Evolutionary conservation across 2,329 filamentous ascomycete genomes (phyloP), one percentile per base, ranked within the genome.

Genomic region (Dactylellina haptotyla): DNA sequence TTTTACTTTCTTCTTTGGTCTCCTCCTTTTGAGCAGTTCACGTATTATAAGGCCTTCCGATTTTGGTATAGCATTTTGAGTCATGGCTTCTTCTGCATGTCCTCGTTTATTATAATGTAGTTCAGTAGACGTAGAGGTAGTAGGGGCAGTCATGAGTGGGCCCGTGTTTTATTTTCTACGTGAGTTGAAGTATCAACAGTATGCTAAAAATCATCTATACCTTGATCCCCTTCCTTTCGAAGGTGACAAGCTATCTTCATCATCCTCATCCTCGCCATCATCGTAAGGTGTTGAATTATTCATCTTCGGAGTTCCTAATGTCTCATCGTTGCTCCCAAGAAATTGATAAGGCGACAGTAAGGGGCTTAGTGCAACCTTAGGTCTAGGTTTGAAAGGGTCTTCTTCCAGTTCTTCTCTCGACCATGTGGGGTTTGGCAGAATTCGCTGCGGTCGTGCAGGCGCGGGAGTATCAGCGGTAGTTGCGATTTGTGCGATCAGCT

Each of bases 371-470:
- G 77, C 77, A 43, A 78, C 75, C 39, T 77, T 78, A 4, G 77
- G 77, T 30, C 77, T 66, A 53, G 75, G 75, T 59, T 76, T 78
- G 48, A 78, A 78, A n/a, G 77, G 69, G 34, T 78, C 77, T 66
- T 78, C 77, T 30, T 78, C 77, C 2, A 77, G 70, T n/a, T 73
- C 69, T 26, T 73, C 61, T 48, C 53, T 66, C 16, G 69, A 73
- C 48, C 54, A 62, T 1, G 54, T 43, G 1, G 69, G 69, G 16
- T 73, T 58, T 16, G 69, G 61, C 8, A 56, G 25, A 8, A 62
- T 50, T 9, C 61, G 69, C 10, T 62, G 54, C 4, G 61, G 14
- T n/a, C 69, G 61, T 2, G 23, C 34, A 28, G 61, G 61, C 14
- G 69, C 69, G 45, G 75, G 76, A 39, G 75, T 75, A 34, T 73